A percentile compares a stretch with the other conserved stretches of the same genome.
These are phyloP conservation scores for Mortierella sp. DNA, from an alignment of 371 early-diverging fungal genomes.

Conservation along the genomic window DNA sequence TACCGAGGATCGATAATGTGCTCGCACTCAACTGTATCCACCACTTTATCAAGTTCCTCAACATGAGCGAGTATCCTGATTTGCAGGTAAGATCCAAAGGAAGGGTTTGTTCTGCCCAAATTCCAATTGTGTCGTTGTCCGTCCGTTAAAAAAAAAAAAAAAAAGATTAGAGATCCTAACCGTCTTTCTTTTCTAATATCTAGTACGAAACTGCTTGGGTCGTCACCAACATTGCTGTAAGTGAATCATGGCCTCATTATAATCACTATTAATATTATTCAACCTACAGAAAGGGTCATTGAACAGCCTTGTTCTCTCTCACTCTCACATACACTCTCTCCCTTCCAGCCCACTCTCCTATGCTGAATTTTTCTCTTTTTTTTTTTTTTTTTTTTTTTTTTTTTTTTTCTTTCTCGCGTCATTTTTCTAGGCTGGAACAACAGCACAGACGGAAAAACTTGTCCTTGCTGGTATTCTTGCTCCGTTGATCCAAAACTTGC, in stretches of 20 bases:
- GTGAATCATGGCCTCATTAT: constrained; percentile 20
- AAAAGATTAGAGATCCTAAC: background rate
- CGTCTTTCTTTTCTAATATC: background rate
- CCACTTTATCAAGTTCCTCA: constrained; percentile 39
- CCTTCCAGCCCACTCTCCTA: too few species aligned
- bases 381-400: background rate
- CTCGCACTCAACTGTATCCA: constrained; percentile 40
- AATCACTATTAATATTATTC: too few species aligned
- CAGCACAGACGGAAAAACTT: constrained; percentile 59
- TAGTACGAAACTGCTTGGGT: constrained; percentile 74
- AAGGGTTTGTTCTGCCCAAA: background rate
- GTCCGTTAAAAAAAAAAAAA: too few species aligned
- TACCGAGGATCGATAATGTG: constrained; percentile 50
- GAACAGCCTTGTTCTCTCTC: too few species aligned
- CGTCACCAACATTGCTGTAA: constrained; percentile 69
- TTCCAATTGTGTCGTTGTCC: too few species aligned
- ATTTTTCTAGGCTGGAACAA: constrained; percentile 64
- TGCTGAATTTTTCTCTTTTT: background rate
- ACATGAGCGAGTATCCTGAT: constrained; percentile 48
- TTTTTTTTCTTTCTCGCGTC: background rate
- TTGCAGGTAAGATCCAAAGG: constrained; percentile 38
- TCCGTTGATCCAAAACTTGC: constrained; percentile 57
- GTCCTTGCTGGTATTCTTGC: constrained; percentile 59
- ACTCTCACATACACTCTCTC: background rate
- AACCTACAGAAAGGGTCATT: too few species aligned